Conservation (phyloP, 352 stramenopile genomes). For the Pythium aphanidermatum region DNA sequence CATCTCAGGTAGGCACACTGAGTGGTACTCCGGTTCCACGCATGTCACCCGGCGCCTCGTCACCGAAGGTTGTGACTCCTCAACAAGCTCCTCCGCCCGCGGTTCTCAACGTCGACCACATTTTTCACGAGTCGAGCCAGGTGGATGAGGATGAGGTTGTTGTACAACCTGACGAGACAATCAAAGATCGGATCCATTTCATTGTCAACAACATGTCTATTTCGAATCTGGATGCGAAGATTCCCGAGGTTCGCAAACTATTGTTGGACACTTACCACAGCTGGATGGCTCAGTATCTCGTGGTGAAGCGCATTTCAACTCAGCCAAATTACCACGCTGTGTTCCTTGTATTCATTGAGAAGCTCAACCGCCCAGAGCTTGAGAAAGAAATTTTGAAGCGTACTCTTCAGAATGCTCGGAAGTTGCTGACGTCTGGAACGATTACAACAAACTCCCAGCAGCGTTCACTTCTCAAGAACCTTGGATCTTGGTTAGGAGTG, state of each 20-base stretch:
- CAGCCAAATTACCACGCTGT: slow-evolving; percentile 98
- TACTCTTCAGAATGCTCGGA: slow-evolving; percentile 94
- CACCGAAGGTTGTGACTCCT: slow-evolving; percentile 33
- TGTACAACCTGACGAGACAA: slow-evolving; percentile 64
- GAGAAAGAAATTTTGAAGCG: slow-evolving; percentile 93
- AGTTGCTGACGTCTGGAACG: slow-evolving; percentile 94
- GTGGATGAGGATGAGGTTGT: slow-evolving; percentile 59
- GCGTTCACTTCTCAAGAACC: slow-evolving; percentile 97
- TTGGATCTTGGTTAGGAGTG: slow-evolving; percentile 97
- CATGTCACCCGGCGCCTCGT: slow-evolving; percentile 26
- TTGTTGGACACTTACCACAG: slow-evolving; percentile 91
- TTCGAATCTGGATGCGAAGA: slow-evolving; percentile 96
- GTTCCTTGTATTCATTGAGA: slow-evolving; percentile 97
- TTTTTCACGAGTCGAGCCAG: slow-evolving; percentile 68
- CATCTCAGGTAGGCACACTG: slow-evolving; percentile 3
- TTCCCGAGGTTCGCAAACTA: slow-evolving; percentile 93
- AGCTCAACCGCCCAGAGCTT: slow-evolving; percentile 91
- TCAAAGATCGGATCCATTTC: slow-evolving; percentile 98
- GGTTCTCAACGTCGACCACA: slow-evolving; percentile 74
- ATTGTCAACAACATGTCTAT: slow-evolving; percentile 99
- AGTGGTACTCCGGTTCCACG: slow-evolving; percentile 6
- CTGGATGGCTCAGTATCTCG: slow-evolving; percentile 99
- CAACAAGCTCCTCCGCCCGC: slow-evolving; percentile 35
- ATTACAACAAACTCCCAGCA: slow-evolving; percentile 98
- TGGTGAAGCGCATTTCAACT: slow-evolving; percentile 98